Evolutionary conservation across 495 filamentous ascomycete species (phyloP), one percentile per base, ranked within the genome.

Genomic region (Neurospora hispaniola): DNA sequence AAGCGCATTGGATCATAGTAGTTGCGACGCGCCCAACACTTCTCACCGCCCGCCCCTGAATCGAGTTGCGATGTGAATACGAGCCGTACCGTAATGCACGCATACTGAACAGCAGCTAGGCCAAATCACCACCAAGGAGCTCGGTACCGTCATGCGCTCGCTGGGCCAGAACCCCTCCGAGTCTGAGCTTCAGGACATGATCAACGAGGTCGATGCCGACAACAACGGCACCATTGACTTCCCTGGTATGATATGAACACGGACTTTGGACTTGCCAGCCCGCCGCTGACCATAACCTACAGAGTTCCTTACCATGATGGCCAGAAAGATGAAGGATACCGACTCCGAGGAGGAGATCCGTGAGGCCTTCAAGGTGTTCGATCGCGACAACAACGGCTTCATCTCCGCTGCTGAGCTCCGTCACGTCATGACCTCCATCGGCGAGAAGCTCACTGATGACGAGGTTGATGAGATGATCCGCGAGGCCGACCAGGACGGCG

Each of bases 261-360:
- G 20, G 7, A 35, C 54, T 71, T 62, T 27, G 14, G 20, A 42
- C 31, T 27, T 4, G 6, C 18, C 10, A 54, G 39, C 9, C 10
- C 39, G 14, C n/a, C 66, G 74, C 80, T 84, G 74, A 84, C 78
- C 40, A 73, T 41, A 71, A 72, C 71, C 54, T 35, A 7, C 78
- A 97, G 96, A 99, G 77, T 99, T 99, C 86, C 88, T 98, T 72
- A 98, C 96, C 73, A 99, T 98, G 96, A 99, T 99, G 96, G 96
- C 96, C 71, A 90, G 96, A 79, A 98, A 98, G 87, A 99, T 99
- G 96, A 99, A 98, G 89, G 96, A 98, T 80, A 98, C 96, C 77
- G 96, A 98, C 79, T 98, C 95, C 70, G 96, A 99, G 86, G 96
- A 98, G 86, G 96, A 99, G 84, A 98, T 99, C 80, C 92, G 96